A percentile compares a stretch with the other conserved stretches of the same genome.
Evolutionary conservation across 2,329 filamentous ascomycete genomes (phyloP).

Genomic region (Colletotrichum sp.): DNA sequence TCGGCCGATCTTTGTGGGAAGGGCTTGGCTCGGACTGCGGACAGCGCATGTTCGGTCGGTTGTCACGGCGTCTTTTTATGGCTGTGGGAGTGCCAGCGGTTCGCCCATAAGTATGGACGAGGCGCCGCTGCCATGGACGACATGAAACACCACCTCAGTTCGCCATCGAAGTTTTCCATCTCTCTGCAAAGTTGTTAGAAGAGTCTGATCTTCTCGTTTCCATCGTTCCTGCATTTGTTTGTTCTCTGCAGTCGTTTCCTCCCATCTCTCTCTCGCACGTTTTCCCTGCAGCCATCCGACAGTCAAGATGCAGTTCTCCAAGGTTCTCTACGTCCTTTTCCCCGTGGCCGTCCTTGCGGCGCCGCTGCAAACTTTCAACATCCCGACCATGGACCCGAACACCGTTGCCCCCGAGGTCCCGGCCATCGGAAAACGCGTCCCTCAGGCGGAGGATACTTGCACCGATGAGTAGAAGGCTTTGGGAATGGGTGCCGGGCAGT

Average conservation of each 20-base stretch:
- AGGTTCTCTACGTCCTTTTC: conserved; percentile 24
- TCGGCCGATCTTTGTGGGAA: conserved; percentile 3
- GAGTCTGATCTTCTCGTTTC: background rate
- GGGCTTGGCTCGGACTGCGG: conserved; percentile 12
- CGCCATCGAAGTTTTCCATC: background rate
- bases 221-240: background rate
- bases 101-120: conserved; percentile 18
- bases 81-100: background rate
- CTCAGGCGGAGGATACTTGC: conserved; percentile 12
- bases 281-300: background rate
- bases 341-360: conserved; percentile 24
- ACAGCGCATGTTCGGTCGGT: conserved; percentile 7
- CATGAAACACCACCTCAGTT: conserved; percentile 2
- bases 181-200: background rate
- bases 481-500: background rate
- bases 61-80: background rate
- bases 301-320: conserved; percentile 26
- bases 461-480: background rate
- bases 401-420: conserved; percentile 16
- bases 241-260: background rate
- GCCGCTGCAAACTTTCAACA: conserved; percentile 22
- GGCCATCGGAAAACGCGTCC: conserved; percentile 8
- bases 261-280: background rate
- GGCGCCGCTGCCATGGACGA: background rate
- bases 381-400: conserved; percentile 14